Evolutionary conservation across 1,284 basidiomycete species (phyloP), one percentile per base, ranked within the genome.

Genomic region (Trametes pubescens): DNA sequence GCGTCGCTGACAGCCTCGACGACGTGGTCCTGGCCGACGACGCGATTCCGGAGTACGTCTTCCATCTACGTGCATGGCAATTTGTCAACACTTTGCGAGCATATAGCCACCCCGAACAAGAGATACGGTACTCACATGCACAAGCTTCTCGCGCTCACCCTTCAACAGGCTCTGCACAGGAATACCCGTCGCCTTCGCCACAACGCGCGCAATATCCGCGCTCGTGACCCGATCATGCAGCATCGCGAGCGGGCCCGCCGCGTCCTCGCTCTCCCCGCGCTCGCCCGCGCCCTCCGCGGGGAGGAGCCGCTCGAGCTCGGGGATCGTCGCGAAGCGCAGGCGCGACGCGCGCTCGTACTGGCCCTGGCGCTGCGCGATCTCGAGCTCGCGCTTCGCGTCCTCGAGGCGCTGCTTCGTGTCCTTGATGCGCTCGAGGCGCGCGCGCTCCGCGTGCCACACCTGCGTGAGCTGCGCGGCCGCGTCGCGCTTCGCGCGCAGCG

Each of bases 11-110:
- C 87, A 8, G 93, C 85, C 1, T 82, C 75, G 16, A 98, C 84
- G 40, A 94, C 92, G 67, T 94, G 87, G 68, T 95, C 92, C 76
- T 98, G 96, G 0, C 96, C 95, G 6, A 98, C 90, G 16, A 98
- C 92, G 0, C 93, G 86, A 62, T 86, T 74, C 34, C 83, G 82
- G 32, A 98, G 82, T 1, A 84, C 80, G 38, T 93, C 88, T 75
- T 98, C 96, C 91, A 98, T 95, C 92, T 94, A 24, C 18, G 70
- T 7, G 46, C 58, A 38, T 40, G 24, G 2, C 9, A 14, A 35
- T 3, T 0, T 5, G 51, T 68, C 26, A 70, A 54, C 18, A 43
- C 59, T 14, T 59, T 61, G n/a, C 21, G 51, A 8, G 14, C n/a
- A 32, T 32, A 32, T 8, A 32, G 8, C 29, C 29, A 32, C 29